phyloP scores from a whole-genome alignment of 495 filamentous ascomycete genomes.

The Penicillium ochrochloron region DNA sequence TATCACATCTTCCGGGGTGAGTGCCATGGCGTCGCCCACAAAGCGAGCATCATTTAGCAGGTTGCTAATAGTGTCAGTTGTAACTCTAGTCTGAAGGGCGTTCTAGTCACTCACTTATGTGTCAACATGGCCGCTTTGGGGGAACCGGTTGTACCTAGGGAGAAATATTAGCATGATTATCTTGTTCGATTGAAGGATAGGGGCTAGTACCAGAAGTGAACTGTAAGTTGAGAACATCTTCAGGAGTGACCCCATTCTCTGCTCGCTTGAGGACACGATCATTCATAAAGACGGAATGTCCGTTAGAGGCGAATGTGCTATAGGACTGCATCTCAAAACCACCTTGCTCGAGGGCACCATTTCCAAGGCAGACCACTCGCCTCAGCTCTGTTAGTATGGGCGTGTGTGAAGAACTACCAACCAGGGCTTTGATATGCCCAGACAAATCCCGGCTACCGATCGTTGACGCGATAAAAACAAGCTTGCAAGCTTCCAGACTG shows the following conservation, averaged over 20 bases:
- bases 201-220: constrained; percentile 69
- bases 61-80: constrained; percentile 34
- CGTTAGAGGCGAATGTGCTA: constrained; percentile 16
- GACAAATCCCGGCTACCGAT: constrained; percentile 20
- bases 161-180: neutral
- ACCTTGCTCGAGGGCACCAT: neutral
- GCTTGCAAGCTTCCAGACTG: constrained; percentile 18
- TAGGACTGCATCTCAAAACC: constrained; percentile 25
- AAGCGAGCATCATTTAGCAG: constrained; percentile 82
- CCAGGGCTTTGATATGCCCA: constrained; percentile 19
- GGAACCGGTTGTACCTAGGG: constrained; percentile 66
- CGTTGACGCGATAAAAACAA: constrained; percentile 22
- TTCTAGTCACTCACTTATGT: constrained; percentile 54
- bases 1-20: constrained; percentile 66
- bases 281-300: constrained; percentile 12
- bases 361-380: constrained; percentile 20
- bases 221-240: constrained; percentile 83
- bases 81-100: neutral
- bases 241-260: constrained; percentile 44
- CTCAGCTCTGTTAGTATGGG: constrained; percentile 20
- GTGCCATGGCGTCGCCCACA: constrained; percentile 73
- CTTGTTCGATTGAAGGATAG: neutral
- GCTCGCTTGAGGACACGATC: constrained; percentile 14
- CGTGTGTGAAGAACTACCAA: neutral
- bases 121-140: constrained; percentile 86